Evolutionary conservation across 108 stramenopile species (phyloP).

Genomic region (Pseudonitzschia delicatissima): DNA sequence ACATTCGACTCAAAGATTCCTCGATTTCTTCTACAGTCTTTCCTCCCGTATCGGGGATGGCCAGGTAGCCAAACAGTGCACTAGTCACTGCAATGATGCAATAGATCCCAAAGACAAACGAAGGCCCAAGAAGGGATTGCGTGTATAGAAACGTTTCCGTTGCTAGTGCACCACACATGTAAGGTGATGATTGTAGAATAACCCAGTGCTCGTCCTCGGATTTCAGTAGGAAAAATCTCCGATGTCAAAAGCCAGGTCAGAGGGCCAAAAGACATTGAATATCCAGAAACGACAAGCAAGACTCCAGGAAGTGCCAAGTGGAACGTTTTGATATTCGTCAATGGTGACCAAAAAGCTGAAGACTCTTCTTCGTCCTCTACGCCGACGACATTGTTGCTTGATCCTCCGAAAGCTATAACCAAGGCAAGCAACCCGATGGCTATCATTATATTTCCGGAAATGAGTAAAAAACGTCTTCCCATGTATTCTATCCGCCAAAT

Average conservation of each 20-base stretch:
- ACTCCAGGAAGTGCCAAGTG: conserved; percentile 48
- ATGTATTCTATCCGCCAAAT: conserved; percentile 55
- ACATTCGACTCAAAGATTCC: conserved; percentile 40
- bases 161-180: conserved; percentile 51
- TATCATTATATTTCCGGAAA: conserved; percentile 48
- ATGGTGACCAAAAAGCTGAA: not conserved
- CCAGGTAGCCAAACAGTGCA: conserved; percentile 51
- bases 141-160: conserved; percentile 55
- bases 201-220: conserved; percentile 69
- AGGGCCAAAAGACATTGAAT: conserved; percentile 67
- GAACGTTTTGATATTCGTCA: conserved; percentile 27
- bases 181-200: conserved; percentile 56
- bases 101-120: conserved; percentile 49
- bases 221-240: conserved; percentile 67
- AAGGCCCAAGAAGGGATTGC: conserved; percentile 35
- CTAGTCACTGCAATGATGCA: conserved; percentile 40
- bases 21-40: conserved; percentile 49
- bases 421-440: conserved; percentile 43
- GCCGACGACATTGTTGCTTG: not conserved
- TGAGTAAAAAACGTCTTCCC: conserved; percentile 51
- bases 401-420: conserved; percentile 42
- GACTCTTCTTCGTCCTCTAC: not conserved
- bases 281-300: conserved; percentile 59
- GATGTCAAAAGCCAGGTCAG: conserved; percentile 68
- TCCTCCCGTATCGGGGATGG: conserved; percentile 65